A percentile compares a stretch with the other conserved stretches of the same genome.
Evolutionary conservation across 805 yeast genomes (phyloP).

Genomic region (Barnettozyma wickerhamii): DNA sequence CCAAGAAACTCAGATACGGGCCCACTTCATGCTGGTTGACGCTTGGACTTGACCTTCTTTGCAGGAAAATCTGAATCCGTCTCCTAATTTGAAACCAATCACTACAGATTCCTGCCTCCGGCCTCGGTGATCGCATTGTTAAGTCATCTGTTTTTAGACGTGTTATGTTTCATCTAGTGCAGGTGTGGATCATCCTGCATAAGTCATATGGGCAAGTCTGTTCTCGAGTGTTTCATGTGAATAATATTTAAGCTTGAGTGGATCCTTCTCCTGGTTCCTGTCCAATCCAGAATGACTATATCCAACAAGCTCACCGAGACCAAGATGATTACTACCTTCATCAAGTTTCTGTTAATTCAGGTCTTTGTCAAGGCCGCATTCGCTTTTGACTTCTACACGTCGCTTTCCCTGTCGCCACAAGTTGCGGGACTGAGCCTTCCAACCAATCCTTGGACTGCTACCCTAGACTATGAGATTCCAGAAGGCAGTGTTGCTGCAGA

Average conservation of each 20-base stretch:
- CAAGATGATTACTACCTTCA: background rate
- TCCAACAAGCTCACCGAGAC: background rate
- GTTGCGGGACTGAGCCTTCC: slow-evolving; percentile 22
- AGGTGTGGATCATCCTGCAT: too few relatives aligned
- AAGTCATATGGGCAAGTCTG: too few relatives aligned
- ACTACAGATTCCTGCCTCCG: too few relatives aligned
- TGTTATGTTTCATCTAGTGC: too few relatives aligned
- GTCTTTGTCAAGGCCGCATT: background rate
- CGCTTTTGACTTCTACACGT: slow-evolving; percentile 7
- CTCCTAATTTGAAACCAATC: background rate
- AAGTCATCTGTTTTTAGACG: too few relatives aligned
- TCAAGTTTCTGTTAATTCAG: slow-evolving; percentile 3
- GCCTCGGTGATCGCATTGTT: too few relatives aligned
- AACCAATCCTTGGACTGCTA: slow-evolving; percentile 30
- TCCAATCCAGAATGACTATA: too few relatives aligned
- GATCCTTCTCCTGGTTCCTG: too few relatives aligned
- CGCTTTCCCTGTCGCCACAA: slow-evolving; percentile 6
- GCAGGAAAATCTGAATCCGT: background rate
- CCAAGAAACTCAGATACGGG: background rate
- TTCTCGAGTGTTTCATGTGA: too few relatives aligned
- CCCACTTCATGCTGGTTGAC: background rate
- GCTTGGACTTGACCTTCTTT: background rate
- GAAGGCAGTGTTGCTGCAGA: slow-evolving; percentile 21
- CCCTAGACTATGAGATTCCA: slow-evolving; percentile 25
- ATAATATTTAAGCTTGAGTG: too few relatives aligned